Evolutionary conservation across 129 eudicot species (phyloP).

Genomic region (Solidago caesia): DNA sequence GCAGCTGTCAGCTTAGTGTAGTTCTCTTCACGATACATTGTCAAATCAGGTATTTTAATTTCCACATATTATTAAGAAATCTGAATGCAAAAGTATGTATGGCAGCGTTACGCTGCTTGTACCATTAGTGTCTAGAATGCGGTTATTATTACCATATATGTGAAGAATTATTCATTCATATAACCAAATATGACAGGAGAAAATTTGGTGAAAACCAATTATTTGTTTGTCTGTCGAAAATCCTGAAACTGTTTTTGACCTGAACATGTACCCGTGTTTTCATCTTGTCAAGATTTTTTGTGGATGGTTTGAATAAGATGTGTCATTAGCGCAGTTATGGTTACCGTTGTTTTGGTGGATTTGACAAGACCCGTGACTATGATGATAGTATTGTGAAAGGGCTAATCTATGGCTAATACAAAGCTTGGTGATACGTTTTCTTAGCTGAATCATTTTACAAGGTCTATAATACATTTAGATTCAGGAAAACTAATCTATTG

Average conservation of each 20-base stretch:
- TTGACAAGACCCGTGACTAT: too few relatives aligned
- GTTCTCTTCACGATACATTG: slow-evolving; percentile 12
- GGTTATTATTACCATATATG: slow-evolving; percentile 14
- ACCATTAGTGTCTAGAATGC: slow-evolving; percentile 16
- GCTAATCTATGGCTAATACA: too few relatives aligned
- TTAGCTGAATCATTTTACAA: too few relatives aligned
- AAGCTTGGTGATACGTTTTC: too few relatives aligned
- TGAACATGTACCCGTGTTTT: neutral
- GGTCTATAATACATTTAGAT: too few relatives aligned
- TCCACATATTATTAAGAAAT: neutral
- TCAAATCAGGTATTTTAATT: neutral
- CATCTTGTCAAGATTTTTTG: too few relatives aligned
- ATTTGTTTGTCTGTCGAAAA: neutral
- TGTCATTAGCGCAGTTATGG: too few relatives aligned
- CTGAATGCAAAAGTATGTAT: neutral
- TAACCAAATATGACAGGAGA: neutral
- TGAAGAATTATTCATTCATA: slow-evolving; percentile 9
- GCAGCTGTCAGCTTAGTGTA: slow-evolving; percentile 55
- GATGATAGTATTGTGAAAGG: too few relatives aligned
- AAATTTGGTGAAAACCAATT: neutral
- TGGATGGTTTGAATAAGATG: too few relatives aligned
- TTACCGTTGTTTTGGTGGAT: too few relatives aligned
- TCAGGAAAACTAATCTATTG: too few relatives aligned
- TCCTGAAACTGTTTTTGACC: too few relatives aligned
- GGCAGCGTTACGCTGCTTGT: slow-evolving; percentile 22